Evolutionary conservation across 768 basidiomycete genomes (phyloP), one percentile per base, ranked within the genome.

Genomic region (Lentinula aciculospora): DNA sequence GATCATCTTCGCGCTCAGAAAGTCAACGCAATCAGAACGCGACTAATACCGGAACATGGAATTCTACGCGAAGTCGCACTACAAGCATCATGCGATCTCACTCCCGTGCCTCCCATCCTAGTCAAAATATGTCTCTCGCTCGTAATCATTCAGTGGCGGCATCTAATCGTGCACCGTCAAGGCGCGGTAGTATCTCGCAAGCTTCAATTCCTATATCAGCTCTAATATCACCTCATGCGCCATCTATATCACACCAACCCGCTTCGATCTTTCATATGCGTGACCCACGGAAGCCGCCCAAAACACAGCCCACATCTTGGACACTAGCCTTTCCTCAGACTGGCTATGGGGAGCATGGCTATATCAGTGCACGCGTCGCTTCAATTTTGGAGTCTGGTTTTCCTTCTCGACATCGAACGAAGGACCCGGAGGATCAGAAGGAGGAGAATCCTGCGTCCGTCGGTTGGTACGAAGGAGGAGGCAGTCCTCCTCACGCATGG

Each of bases 181-280:
- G 44, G 17, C 77, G 78, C 51, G 79, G 75, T 42, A 87, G 84
- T 65, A 71, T 85, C 58, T 88, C 88, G 2, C 83, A 85, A 66
- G 74, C 77, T 12, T 91, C 89, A n/a, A 86, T 92, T 21, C 89
- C 89, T 2, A 81, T 92, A 56, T 86, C 86, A 39, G 89, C 89
- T 3, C 74, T 90, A 61, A 78, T 92, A 42, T 84, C 88, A 3
- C 89, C 89, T 0, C 88, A 88, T 64, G 88, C 86, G 25, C 89
- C 88, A 4, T 91, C 89, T 7, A 64, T 92, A 37, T 71, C 76
- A 36, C 61, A 62, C n/a, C 21, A 4, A 7, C 76, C 73, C 45
- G 83, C 83, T 12, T 70, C 79, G 28, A 77, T 75, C 17, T 92
- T 84, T 63, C 88, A 91, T 65, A 92, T 92, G 89, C 83, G 86